A percentile compares a stretch with the other conserved stretches of the same genome.
Evolutionary conservation across 768 basidiomycete species (phyloP).

Genomic region (Kwoniella sp.): DNA sequence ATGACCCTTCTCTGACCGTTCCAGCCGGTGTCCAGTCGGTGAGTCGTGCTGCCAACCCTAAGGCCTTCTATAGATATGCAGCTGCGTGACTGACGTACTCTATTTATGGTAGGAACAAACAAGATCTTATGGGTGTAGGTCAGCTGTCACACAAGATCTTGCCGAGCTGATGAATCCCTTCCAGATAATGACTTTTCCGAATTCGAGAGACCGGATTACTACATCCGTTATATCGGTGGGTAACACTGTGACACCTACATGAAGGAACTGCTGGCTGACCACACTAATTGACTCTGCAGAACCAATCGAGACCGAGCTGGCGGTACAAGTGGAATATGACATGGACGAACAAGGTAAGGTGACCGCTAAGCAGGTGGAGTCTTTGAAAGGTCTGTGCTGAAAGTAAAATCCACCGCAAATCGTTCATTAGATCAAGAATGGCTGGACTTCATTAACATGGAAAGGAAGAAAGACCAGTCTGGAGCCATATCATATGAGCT

Average conservation of each 20-base stretch:
- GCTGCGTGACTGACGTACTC: slow-evolving; percentile 12
- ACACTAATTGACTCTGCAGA: slow-evolving; percentile 59
- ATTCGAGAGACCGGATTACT: slow-evolving; percentile 77
- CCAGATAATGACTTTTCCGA: slow-evolving; percentile 57
- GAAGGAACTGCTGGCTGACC: background rate
- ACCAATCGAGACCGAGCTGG: slow-evolving; percentile 88
- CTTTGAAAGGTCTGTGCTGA: background rate
- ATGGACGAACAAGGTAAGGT: slow-evolving; percentile 95
- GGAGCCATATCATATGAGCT: slow-evolving; percentile 76
- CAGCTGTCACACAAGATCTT: background rate
- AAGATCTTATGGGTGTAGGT: slow-evolving; percentile 49
- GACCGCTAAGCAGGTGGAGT: background rate
- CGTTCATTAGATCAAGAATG: slow-evolving; percentile 87
- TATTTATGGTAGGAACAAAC: slow-evolving; percentile 36
- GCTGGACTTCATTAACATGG: slow-evolving; percentile 80
- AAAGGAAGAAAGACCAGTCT: slow-evolving; percentile 71
- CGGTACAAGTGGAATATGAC: slow-evolving; percentile 94
- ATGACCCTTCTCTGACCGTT: slow-evolving; percentile 33
- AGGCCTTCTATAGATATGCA: slow-evolving; percentile 8
- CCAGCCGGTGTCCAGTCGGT: slow-evolving; percentile 42
- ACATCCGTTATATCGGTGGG: slow-evolving; percentile 87
- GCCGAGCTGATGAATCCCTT: slow-evolving; percentile 4
- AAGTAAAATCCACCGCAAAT: background rate
- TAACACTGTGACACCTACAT: slow-evolving; percentile 3
- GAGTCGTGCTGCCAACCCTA: slow-evolving; percentile 21